These are phyloP conservation scores for Rhizopogon parksii DNA, from an alignment of 1,284 basidiomycete species.

Conservation along the genomic window DNA sequence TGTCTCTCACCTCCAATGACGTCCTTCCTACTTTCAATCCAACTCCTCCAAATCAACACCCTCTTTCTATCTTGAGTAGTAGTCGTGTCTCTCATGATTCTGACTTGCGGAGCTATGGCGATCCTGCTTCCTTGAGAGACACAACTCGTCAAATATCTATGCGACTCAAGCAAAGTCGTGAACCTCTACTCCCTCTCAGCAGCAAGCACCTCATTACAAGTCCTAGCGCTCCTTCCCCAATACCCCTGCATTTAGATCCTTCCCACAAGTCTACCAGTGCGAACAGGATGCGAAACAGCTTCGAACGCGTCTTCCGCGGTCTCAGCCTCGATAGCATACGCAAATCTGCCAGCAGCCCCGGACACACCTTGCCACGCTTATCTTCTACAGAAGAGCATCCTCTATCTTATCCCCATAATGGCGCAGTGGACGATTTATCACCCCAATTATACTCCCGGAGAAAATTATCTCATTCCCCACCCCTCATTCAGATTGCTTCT, in stretches of 20 bases:
- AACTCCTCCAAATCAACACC: constrained; percentile 11
- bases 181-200: constrained; percentile 55
- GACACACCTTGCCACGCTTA: constrained; percentile 13
- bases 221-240: constrained; percentile 19
- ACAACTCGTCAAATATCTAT: constrained; percentile 23
- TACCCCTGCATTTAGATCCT: constrained; percentile 16
- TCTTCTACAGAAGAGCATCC: constrained; percentile 11
- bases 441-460: constrained; percentile 11
- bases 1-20: constrained; percentile 14
- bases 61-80: constrained; percentile 14
- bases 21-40: constrained; percentile 9
- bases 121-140: constrained; percentile 28
- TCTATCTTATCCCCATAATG: constrained; percentile 6
- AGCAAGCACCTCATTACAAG: constrained; percentile 15
- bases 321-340: constrained; percentile 48
- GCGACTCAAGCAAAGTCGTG: constrained; percentile 54
- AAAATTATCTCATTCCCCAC: constrained; percentile 13
- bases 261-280: constrained; percentile 22
- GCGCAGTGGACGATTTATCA: constrained; percentile 1
- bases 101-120: constrained; percentile 23
- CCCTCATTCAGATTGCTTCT: constrained; percentile 23
- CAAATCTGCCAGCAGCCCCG: constrained; percentile 17
- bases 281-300: constrained; percentile 43
- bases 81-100: constrained; percentile 23
- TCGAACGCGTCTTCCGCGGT: constrained; percentile 50